These are phyloP conservation scores for Penicillium canescens DNA, from an alignment of 495 filamentous ascomycete species.

Conservation along the genomic window DNA sequence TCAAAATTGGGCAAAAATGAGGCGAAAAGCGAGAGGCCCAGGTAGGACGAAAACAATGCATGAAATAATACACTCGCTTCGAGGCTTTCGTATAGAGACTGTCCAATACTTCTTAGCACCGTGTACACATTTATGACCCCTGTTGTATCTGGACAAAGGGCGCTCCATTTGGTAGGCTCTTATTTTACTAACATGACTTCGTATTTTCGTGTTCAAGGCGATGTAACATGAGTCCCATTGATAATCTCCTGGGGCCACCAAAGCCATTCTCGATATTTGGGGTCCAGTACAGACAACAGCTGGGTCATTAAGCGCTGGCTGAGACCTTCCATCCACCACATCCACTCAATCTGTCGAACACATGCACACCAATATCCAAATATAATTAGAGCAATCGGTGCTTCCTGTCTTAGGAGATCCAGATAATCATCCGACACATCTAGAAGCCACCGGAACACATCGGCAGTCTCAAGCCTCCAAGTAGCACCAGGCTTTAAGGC, in stretches of 20 bases:
- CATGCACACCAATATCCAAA: slow-evolving; percentile 31
- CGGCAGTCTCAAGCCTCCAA: slow-evolving; percentile 16
- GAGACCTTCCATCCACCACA: slow-evolving; percentile 37
- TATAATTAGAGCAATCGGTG: slow-evolving; percentile 27
- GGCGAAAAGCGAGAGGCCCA: no score
- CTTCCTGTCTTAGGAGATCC: slow-evolving; percentile 13
- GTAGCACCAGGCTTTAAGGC: slow-evolving; percentile 6
- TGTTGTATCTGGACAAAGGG: no score
- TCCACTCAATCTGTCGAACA: slow-evolving; percentile 26
- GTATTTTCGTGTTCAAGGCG: no score
- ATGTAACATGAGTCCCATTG: neutral
- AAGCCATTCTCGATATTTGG: slow-evolving; percentile 22
- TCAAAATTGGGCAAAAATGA: no score
- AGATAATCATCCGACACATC: slow-evolving; percentile 26
- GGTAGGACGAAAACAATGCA: no score
- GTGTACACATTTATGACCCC: no score
- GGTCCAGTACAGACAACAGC: slow-evolving; percentile 18
- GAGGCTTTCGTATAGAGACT: no score
- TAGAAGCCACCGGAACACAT: slow-evolving; percentile 27
- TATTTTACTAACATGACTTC: neutral
- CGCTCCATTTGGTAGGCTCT: no score
- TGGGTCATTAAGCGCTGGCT: slow-evolving; percentile 23
- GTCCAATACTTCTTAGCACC: no score
- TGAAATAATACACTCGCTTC: no score
- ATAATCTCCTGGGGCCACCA: slow-evolving; percentile 8